Conservation (phyloP, 2,329 filamentous ascomycete genomes). For the Ceratocystis lukuohia region DNA sequence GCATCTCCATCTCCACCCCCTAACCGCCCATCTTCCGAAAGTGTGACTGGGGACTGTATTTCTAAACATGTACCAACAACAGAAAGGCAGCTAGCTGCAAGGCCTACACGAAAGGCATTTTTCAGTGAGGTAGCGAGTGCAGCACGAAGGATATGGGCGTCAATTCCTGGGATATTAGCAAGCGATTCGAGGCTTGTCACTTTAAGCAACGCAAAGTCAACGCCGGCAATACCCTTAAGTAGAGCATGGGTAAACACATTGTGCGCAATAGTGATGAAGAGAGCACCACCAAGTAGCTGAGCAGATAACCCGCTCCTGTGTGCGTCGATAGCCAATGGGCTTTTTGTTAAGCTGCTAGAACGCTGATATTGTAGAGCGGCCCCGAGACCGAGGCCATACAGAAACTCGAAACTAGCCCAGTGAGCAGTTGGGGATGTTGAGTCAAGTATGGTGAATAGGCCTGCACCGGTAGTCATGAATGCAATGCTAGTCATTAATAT, state of each 20-base stretch:
- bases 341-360: too few relatives aligned
- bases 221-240: slow-evolving; percentile 25
- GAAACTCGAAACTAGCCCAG: slow-evolving; percentile 30
- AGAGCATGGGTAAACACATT: slow-evolving; percentile 34
- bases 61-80: slow-evolving; percentile 36
- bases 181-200: slow-evolving; percentile 20
- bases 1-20: background rate
- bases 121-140: slow-evolving; percentile 51
- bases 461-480: slow-evolving; percentile 28
- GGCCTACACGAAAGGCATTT: slow-evolving; percentile 45
- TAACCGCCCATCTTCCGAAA: too few relatives aligned
- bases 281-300: slow-evolving; percentile 34
- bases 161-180: slow-evolving; percentile 30
- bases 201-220: slow-evolving; percentile 21
- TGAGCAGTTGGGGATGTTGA: slow-evolving; percentile 21
- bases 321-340: slow-evolving; percentile 23
- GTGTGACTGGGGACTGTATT: too few relatives aligned
- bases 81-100: slow-evolving; percentile 40
- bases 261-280: slow-evolving; percentile 35
- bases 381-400: slow-evolving; percentile 35
- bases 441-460: slow-evolving; percentile 30
- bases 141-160: slow-evolving; percentile 35
- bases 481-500: slow-evolving; percentile 28
- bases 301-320: slow-evolving; percentile 32
- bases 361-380: slow-evolving; percentile 31